These are phyloP conservation scores for Arachis stenosperma DNA, from an alignment of 306 rosid species.

Conservation along the genomic window DNA sequence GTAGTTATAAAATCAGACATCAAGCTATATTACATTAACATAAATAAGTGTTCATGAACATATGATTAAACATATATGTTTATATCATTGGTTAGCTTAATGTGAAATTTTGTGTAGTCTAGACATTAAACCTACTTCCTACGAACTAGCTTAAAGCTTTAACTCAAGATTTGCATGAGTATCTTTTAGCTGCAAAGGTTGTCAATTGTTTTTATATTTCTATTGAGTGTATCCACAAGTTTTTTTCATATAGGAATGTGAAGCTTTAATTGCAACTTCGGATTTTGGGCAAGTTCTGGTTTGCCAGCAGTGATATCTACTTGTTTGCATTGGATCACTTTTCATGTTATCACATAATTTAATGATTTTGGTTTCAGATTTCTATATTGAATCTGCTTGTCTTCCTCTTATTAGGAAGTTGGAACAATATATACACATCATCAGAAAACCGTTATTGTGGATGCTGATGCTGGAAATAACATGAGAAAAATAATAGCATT, in stretches of 20 bases:
- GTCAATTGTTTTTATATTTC: slow-evolving; percentile 14
- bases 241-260: slow-evolving; percentile 3
- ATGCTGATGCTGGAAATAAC: slow-evolving; percentile 82
- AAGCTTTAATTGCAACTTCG: slow-evolving; percentile 22
- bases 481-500: slow-evolving; percentile 86
- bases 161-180: neutral
- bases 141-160: neutral
- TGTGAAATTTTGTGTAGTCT: neutral
- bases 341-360: slow-evolving; percentile 18
- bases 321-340: slow-evolving; percentile 1
- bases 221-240: slow-evolving; percentile 20
- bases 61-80: neutral
- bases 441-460: slow-evolving; percentile 95
- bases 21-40: neutral
- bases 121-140: neutral
- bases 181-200: slow-evolving; percentile 10
- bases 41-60: neutral
- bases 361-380: slow-evolving; percentile 31
- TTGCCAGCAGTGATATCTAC: slow-evolving; percentile 29
- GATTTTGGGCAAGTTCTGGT: slow-evolving; percentile 28
- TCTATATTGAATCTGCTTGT: slow-evolving; percentile 39
- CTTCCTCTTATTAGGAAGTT: slow-evolving; percentile 67
- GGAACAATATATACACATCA: slow-evolving; percentile 97
- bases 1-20: neutral
- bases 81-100: neutral